Percentiles rank a stretch among this genome's conserved stretches.
phyloP scores from a whole-genome alignment of 2,329 filamentous ascomycete species.

The Moelleriella libera region DNA sequence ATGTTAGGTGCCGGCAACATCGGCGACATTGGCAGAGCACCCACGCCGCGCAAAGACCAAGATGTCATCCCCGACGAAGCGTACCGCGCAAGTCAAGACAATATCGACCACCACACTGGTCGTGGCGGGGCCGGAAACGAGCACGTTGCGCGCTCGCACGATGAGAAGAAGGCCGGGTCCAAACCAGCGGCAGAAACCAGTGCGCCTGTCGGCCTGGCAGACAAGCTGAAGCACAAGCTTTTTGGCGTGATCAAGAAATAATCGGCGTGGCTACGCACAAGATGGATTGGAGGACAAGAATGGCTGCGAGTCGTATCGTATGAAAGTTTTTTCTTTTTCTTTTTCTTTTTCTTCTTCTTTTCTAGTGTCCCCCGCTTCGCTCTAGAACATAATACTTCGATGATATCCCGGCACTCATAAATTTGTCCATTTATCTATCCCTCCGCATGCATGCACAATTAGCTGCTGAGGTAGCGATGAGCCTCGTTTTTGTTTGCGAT shows the following conservation, averaged over 20 bases:
- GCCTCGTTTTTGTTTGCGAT: too few relatives aligned
- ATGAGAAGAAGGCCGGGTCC: slow-evolving; percentile 14
- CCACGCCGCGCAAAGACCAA: slow-evolving; percentile 29
- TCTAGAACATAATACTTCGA: neutral
- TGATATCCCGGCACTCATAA: neutral
- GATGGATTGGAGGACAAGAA: neutral
- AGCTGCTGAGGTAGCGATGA: neutral
- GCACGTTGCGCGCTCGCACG: slow-evolving; percentile 18
- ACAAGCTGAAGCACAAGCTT: slow-evolving; percentile 44
- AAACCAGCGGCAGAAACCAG: slow-evolving; percentile 9
- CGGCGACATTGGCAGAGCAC: slow-evolving; percentile 28
- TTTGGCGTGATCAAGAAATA: slow-evolving; percentile 34
- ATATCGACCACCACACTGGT: slow-evolving; percentile 40
- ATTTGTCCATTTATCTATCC: neutral
- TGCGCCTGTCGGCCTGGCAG: slow-evolving; percentile 30
- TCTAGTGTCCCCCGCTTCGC: neutral
- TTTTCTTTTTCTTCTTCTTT: neutral
- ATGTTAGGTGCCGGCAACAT: slow-evolving; percentile 42
- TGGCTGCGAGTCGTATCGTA: too few relatives aligned
- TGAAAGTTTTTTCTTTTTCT: neutral
- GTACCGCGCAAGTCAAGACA: slow-evolving; percentile 30
- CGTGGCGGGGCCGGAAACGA: slow-evolving; percentile 48
- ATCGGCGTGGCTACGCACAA: neutral
- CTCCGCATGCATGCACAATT: neutral
- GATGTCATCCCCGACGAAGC: slow-evolving; percentile 40